These are phyloP conservation scores for Cordyceps fumosorosea DNA, from an alignment of 2,329 filamentous ascomycete genomes.

Conservation along the genomic window DNA sequence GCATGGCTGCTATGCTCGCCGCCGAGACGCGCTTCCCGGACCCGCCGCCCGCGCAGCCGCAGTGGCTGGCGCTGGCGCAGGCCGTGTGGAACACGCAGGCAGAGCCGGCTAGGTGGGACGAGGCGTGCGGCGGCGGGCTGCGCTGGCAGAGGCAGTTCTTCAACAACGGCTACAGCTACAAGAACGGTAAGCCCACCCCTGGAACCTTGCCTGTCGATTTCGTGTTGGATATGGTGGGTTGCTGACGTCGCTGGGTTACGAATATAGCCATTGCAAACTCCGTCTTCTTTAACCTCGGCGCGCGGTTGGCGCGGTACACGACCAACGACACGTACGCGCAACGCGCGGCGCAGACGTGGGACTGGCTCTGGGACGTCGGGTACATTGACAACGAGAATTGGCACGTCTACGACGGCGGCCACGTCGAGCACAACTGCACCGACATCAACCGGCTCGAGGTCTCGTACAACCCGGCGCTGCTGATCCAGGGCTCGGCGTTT, in stretches of 20 bases:
- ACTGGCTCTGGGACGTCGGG: slow-evolving; percentile 46
- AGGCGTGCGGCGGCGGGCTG: slow-evolving; percentile 53
- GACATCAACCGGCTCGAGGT: slow-evolving; percentile 46
- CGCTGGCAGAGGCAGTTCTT: slow-evolving; percentile 61
- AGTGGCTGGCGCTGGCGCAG: slow-evolving; percentile 50
- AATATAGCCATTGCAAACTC: slow-evolving; percentile 36
- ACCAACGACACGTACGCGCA: slow-evolving; percentile 48
- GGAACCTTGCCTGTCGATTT: too few relatives aligned
- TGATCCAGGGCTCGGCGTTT: slow-evolving; percentile 48
- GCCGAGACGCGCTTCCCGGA: slow-evolving; percentile 48
- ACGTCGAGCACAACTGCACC: slow-evolving; percentile 45
- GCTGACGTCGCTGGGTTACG: too few relatives aligned
- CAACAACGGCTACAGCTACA: slow-evolving; percentile 63
- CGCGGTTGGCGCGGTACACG: slow-evolving; percentile 57
- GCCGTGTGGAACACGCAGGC: slow-evolving; percentile 50
- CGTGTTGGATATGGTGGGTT: too few relatives aligned
- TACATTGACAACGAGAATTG: slow-evolving; percentile 48
- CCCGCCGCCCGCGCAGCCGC: slow-evolving; percentile 31
- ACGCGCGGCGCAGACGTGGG: slow-evolving; percentile 49
- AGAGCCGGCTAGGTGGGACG: slow-evolving; percentile 42
- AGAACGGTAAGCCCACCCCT: slow-evolving; percentile 35
- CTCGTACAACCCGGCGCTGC: slow-evolving; percentile 48
- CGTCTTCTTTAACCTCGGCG: slow-evolving; percentile 43
- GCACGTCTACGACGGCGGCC: slow-evolving; percentile 53
- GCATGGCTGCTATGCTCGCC: slow-evolving; percentile 48